phyloP scores from a whole-genome alignment of 441 rosid species.

The Melastoma candidum region DNA sequence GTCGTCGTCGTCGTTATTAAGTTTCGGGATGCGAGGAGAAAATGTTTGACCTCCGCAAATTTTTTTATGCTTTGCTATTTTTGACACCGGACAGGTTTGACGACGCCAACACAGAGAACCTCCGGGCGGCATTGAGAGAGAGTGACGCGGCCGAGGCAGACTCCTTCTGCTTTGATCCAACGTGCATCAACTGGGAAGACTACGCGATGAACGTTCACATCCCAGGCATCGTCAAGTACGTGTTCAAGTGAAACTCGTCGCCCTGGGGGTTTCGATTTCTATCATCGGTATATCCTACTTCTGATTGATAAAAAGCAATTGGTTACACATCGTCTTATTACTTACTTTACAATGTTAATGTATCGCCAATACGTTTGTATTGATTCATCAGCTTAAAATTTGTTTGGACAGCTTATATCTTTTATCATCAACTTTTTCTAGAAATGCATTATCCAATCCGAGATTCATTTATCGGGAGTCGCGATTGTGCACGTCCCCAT shows the following conservation, averaged over 20 bases:
- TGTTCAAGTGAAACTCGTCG: constrained; percentile 19
- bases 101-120: constrained; percentile 31
- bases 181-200: constrained; percentile 31
- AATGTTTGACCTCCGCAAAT: neutral
- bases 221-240: constrained; percentile 30
- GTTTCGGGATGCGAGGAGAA: neutral
- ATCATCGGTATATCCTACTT: neutral
- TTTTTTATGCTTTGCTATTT: neutral
- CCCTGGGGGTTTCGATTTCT: neutral
- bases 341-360: too few species aligned
- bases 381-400: too few species aligned
- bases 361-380: too few species aligned
- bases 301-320: too few species aligned
- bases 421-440: too few species aligned
- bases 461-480: too few species aligned
- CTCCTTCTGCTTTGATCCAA: constrained; percentile 27
- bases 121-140: constrained; percentile 20
- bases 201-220: constrained; percentile 31
- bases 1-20: too few species aligned
- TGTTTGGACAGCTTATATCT: too few species aligned
- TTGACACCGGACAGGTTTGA: constrained; percentile 28
- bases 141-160: constrained; percentile 10
- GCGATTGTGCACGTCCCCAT: too few species aligned
- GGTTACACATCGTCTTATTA: too few species aligned
- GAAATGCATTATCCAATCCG: too few species aligned